phyloP scores from a whole-genome alignment of 2,329 filamentous ascomycete genomes.

The Alternaria alternata region DNA sequence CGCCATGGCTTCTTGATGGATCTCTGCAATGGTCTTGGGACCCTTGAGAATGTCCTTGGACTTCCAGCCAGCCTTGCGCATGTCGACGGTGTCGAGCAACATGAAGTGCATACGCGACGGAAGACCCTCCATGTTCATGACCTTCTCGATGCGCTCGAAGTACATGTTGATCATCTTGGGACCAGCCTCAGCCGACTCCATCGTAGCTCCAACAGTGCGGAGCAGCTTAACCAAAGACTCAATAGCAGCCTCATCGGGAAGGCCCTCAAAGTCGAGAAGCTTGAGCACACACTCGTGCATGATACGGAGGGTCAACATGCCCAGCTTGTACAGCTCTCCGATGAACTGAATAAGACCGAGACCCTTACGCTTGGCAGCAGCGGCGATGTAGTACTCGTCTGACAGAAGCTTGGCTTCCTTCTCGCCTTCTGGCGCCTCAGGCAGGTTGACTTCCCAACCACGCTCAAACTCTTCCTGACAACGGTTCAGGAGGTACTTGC shows the following conservation, averaged over 20 bases:
- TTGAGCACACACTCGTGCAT: constrained; percentile 99
- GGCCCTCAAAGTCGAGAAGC: constrained; percentile 91
- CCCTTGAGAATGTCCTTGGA: constrained; percentile 93
- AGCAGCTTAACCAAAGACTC: constrained; percentile 95
- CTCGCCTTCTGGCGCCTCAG: constrained; percentile 76
- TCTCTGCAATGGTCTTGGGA: constrained; percentile 93
- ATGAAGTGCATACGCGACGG: constrained; percentile 93
- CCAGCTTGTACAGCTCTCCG: constrained; percentile 97
- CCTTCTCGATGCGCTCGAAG: constrained; percentile 85
- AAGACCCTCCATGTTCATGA: constrained; percentile 77
- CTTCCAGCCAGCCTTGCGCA: constrained; percentile 78
- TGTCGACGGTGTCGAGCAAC: constrained; percentile 92
- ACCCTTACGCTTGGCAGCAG: constrained; percentile 93
- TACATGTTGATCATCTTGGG: constrained; percentile 89
- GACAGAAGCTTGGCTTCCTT: constrained; percentile 89
- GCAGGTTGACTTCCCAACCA: constrained; percentile 91
- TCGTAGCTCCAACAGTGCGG: constrained; percentile 86
- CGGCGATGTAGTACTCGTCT: constrained; percentile 94
- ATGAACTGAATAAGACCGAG: constrained; percentile 99
- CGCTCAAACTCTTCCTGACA: constrained; percentile 99
- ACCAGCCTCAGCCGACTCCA: constrained; percentile 82
- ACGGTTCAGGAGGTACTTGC: constrained; percentile 97
- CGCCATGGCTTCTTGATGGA: constrained; percentile 81
- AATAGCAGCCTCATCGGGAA: constrained; percentile 94
- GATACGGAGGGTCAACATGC: constrained; percentile 98